Evolutionary conservation across 2,329 filamentous ascomycete genomes (phyloP).

Genomic region (Penicillium sp.): DNA sequence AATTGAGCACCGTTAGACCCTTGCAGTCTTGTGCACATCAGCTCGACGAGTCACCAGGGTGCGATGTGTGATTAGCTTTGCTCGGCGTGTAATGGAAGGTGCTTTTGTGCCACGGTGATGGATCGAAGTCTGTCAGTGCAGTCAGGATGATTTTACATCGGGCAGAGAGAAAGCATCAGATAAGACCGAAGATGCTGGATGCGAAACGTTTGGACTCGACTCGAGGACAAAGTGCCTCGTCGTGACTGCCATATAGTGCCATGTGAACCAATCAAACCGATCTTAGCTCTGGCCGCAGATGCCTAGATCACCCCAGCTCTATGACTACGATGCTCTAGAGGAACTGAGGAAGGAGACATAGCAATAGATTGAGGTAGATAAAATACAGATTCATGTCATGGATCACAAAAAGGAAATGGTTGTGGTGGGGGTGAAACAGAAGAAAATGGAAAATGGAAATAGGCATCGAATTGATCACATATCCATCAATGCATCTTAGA

Average conservation of each 20-base stretch:
- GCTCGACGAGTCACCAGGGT: not conserved
- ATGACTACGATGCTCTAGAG: too few species aligned
- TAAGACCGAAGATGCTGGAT: too few species aligned
- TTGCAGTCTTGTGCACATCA: not conserved
- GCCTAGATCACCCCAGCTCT: too few species aligned
- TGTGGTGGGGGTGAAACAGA: not conserved
- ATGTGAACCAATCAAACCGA: too few species aligned
- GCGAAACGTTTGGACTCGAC: too few species aligned
- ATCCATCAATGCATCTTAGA: conserved; percentile 22
- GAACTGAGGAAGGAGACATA: too few species aligned
- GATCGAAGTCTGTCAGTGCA: not conserved
- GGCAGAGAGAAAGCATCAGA: too few species aligned
- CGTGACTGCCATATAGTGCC: too few species aligned
- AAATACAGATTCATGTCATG: conserved; percentile 6
- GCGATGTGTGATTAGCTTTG: not conserved
- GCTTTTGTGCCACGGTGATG: not conserved
- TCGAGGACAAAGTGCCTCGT: too few species aligned
- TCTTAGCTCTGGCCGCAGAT: too few species aligned
- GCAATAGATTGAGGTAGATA: not conserved
- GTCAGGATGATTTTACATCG: too few species aligned
- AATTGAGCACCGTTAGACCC: not conserved
- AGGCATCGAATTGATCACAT: not conserved
- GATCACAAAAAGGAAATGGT: not conserved
- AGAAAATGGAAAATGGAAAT: not conserved
- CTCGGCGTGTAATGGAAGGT: not conserved